Evolutionary conservation across 768 basidiomycete species (phyloP), one percentile per base, ranked within the genome.

Genomic region (Sistotremastrum suecicum): DNA sequence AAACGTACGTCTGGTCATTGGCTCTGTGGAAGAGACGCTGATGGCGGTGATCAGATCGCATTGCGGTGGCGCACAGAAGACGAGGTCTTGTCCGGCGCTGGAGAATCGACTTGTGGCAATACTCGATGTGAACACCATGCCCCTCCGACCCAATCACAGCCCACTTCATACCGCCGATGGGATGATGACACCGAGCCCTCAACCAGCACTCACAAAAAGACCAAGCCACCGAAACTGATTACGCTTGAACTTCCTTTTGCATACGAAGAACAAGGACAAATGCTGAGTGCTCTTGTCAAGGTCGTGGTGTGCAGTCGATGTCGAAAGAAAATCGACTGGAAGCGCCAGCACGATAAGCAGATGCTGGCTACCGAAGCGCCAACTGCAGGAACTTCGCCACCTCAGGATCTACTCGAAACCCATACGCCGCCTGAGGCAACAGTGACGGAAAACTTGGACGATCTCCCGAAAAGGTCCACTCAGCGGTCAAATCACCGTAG

Each of bases 61-160:
- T 71, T 98, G 4, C 80, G 94, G 9, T 98, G 94, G 94, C 71
- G 94, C 34, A 91, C 91, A 0, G 91, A 95, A 56, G 66, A 71
- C 2, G 94, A 98, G 62, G 91, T 97, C 9, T 66, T 98, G 2
- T 74, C 76, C 0, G 86, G 85, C 28, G 74, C 78, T 3, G 94
- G 91, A 3, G 87, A 95, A 60, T 73, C 75, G 3, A 85, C 87
- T 0, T 98, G 94, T 56, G 92, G 76, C 1, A 92, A 92, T 51
- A 76, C 87, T 20, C 84, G 91, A 28, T 98, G 94, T 57, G 63
- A 69, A 42, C 71, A 72, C 52, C 83, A 91, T 50, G 64, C 68
- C 42, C 58, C 66, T 0, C 53, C 57, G 37, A 46, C 12, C 20
- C 33, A 10, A 5, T 2, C 45, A 36, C 12, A 33, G n/a, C 1